Percentiles rank a stretch among this genome's conserved stretches.
Evolutionary conservation across 1,284 basidiomycete genomes (phyloP).

Genomic region (Trametes sp.): DNA sequence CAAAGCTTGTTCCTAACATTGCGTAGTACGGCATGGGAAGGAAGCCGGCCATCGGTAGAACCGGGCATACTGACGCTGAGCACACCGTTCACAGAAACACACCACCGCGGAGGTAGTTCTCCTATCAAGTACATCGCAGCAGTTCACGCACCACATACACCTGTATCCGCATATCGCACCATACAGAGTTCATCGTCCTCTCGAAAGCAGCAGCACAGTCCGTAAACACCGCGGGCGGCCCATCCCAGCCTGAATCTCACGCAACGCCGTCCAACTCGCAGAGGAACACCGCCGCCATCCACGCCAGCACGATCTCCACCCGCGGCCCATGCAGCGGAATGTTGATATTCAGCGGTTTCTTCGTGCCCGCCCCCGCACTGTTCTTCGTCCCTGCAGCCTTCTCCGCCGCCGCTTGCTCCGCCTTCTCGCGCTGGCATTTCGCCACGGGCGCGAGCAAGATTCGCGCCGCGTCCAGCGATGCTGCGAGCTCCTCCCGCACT

Average conservation of each 20-base stretch:
- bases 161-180: neutral
- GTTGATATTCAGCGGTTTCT: slow-evolving; percentile 71
- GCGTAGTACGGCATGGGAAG: neutral
- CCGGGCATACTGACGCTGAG: neutral
- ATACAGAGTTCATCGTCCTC: neutral
- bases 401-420: slow-evolving; percentile 57
- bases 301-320: slow-evolving; percentile 82
- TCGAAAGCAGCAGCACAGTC: neutral
- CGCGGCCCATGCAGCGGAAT: slow-evolving; percentile 84
- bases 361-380: slow-evolving; percentile 50
- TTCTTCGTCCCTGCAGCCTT: slow-evolving; percentile 43
- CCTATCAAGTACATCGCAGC: neutral
- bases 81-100: neutral
- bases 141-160: neutral
- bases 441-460: slow-evolving; percentile 74
- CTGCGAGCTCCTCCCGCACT: slow-evolving; percentile 41
- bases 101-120: neutral
- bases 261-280: slow-evolving; percentile 66
- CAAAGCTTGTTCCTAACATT: neutral
- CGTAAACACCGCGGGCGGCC: too few relatives aligned
- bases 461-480: slow-evolving; percentile 67
- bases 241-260: too few relatives aligned
- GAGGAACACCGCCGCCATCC: slow-evolving; percentile 80
- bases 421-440: slow-evolving; percentile 62
- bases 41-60: neutral